phyloP scores from a whole-genome alignment of 352 stramenopile species.

The Pythium monospermum region DNA sequence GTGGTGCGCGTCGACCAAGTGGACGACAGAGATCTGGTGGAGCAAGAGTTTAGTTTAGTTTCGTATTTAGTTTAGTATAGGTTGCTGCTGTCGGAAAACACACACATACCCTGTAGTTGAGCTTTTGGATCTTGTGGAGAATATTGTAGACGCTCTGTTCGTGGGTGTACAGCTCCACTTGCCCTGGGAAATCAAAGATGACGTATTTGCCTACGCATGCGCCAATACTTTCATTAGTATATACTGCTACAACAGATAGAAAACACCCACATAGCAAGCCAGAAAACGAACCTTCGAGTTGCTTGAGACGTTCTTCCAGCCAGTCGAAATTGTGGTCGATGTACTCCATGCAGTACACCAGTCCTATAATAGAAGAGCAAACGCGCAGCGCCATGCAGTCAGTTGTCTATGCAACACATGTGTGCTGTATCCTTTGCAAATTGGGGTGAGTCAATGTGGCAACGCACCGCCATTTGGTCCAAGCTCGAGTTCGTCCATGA shows the following conservation, averaged over 20 bases:
- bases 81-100: conserved; percentile 33
- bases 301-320: conserved; percentile 92
- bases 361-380: too few species aligned
- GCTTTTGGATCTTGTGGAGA: conserved; percentile 91
- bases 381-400: too few species aligned
- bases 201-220: conserved; percentile 92
- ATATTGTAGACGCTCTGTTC: conserved; percentile 95
- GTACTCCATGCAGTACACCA: conserved; percentile 99
- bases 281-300: conserved; percentile 29
- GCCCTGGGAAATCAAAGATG: conserved; percentile 98
- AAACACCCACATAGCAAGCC: background rate
- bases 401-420: too few species aligned
- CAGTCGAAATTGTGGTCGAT: conserved; percentile 98
- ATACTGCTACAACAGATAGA: background rate
- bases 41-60: conserved; percentile 23
- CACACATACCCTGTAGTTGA: conserved; percentile 38
- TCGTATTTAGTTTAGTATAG: background rate
- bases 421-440: background rate
- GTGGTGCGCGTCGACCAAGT: conserved; percentile 93
- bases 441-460: background rate
- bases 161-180: conserved; percentile 99
- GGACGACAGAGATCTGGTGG: conserved; percentile 88
- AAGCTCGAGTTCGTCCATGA: conserved; percentile 92
- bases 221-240: background rate
- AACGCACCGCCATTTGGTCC: conserved; percentile 92